Percentiles rank a stretch among this genome's conserved stretches.
These are phyloP conservation scores for Cryptococcus jaspeensis DNA, from an alignment of 1,284 basidiomycete species.

Conservation along the genomic window DNA sequence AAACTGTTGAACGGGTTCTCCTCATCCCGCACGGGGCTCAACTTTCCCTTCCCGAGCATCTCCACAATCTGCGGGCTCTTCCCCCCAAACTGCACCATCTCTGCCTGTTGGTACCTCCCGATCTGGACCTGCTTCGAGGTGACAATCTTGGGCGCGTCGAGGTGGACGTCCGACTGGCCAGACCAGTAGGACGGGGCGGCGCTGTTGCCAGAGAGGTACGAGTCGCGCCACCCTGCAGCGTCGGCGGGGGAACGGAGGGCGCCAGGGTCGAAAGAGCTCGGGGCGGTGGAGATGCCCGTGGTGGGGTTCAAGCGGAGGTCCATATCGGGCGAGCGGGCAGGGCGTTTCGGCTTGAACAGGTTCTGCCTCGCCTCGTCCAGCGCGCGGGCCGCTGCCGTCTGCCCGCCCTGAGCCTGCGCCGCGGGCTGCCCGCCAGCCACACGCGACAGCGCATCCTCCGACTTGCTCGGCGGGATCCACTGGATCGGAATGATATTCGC, in stretches of 20 bases:
- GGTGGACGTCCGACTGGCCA: conserved; percentile 42
- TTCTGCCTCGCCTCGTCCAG: conserved; percentile 47
- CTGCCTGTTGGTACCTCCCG: conserved; percentile 48
- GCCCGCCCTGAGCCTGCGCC: neutral
- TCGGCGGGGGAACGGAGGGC: conserved; percentile 14
- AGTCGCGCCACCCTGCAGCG: conserved; percentile 29
- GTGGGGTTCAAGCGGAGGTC: conserved; percentile 43
- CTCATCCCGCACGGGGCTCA: conserved; percentile 7
- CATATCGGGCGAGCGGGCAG: conserved; percentile 49
- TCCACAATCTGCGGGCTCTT: conserved; percentile 11
- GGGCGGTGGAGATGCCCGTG: neutral
- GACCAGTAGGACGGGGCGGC: conserved; percentile 49
- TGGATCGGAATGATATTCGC: conserved; percentile 52
- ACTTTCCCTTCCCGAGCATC: neutral
- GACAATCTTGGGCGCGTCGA: conserved; percentile 51
- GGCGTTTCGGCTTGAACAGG: conserved; percentile 42
- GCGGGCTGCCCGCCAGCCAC: neutral
- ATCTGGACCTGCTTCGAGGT: conserved; percentile 49
- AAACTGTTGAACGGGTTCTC: conserved; percentile 2
- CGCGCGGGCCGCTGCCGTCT: conserved; percentile 33
- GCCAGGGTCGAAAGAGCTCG: conserved; percentile 6
- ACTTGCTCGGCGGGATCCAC: conserved; percentile 41
- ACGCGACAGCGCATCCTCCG: conserved; percentile 22
- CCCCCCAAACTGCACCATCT: conserved; percentile 45
- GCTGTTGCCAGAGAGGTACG: conserved; percentile 37